phyloP scores from a whole-genome alignment of 345 rosid genomes.

The Linum lewisii region DNA sequence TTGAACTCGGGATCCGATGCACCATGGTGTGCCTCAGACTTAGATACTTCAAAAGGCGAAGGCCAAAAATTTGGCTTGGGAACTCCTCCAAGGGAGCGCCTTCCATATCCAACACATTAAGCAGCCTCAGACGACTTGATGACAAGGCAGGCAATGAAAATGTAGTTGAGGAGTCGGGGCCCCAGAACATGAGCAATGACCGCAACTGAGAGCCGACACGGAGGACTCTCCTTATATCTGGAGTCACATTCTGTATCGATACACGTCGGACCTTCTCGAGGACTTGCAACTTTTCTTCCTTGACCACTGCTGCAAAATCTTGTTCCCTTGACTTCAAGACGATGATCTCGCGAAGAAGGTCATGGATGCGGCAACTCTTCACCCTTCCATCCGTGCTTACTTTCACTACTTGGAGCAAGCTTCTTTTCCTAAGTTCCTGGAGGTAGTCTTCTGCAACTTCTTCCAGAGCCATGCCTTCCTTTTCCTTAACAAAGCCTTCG shows the following conservation, averaged over 20 bases:
- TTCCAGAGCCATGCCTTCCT: background rate
- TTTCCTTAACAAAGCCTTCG: slow-evolving; percentile 6
- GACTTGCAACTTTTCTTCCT: background rate
- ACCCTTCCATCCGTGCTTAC: background rate
- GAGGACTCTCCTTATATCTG: background rate
- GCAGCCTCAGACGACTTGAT: background rate
- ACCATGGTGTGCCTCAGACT: slow-evolving; percentile 1
- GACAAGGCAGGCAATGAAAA: background rate
- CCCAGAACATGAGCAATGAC: background rate
- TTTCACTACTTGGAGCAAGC: background rate
- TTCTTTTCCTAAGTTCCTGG: slow-evolving; percentile 3
- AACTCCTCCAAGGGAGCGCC: background rate
- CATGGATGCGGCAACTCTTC: slow-evolving; percentile 2
- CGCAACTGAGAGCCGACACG: background rate
- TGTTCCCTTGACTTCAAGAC: background rate
- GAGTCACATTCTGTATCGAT: background rate
- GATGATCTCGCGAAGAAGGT: slow-evolving; percentile 9
- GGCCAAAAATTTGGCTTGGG: background rate
- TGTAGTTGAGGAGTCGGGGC: background rate
- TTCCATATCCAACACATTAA: background rate
- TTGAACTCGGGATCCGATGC: background rate
- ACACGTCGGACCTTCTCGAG: background rate
- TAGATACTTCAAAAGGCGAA: background rate
- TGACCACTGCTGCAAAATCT: background rate
- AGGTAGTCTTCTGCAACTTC: slow-evolving; percentile 7